A percentile compares a stretch with the other conserved stretches of the same genome.
phyloP scores from a whole-genome alignment of 1,139 yeast species.

The Magnusiomyces tetraspermus region DNA sequence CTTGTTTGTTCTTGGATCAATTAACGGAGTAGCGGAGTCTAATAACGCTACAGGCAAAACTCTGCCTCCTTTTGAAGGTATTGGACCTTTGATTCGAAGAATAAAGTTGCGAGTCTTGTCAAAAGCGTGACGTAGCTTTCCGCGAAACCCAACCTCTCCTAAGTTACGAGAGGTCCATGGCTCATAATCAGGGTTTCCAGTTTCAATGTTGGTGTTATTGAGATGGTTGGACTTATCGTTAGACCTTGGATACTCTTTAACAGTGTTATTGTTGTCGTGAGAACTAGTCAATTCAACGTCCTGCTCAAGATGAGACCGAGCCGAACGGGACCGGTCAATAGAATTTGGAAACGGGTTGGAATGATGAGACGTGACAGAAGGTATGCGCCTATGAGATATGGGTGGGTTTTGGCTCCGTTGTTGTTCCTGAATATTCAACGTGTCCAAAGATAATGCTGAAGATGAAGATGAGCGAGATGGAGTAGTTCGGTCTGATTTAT shows the following conservation, averaged over 20 bases:
- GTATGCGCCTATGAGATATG: too few relatives aligned
- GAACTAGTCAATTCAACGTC: too few relatives aligned
- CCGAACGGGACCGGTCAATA: too few relatives aligned
- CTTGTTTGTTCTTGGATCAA: constrained; percentile 60
- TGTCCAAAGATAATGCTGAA: not conserved
- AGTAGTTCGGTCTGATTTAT: too few relatives aligned
- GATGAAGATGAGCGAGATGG: not conserved
- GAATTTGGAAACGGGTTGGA: too few relatives aligned
- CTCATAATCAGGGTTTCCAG: constrained; percentile 20
- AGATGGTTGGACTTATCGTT: constrained; percentile 20
- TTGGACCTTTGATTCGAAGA: constrained; percentile 38
- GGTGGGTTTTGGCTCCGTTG: not conserved
- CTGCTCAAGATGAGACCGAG: too few relatives aligned
- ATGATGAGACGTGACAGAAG: too few relatives aligned
- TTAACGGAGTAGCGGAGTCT: constrained; percentile 25
- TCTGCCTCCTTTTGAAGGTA: constrained; percentile 62
- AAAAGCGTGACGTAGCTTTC: not conserved
- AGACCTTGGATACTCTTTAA: too few relatives aligned
- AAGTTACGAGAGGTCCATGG: constrained; percentile 27
- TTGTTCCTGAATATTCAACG: not conserved
- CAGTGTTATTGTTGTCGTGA: too few relatives aligned
- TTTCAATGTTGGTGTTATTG: constrained; percentile 14
- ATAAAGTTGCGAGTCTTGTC: constrained; percentile 25
- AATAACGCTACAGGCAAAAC: constrained; percentile 49
- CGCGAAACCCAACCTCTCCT: constrained; percentile 13